phyloP scores from a whole-genome alignment of 805 yeast genomes.

The Hermanozyma aechmeae region DNA sequence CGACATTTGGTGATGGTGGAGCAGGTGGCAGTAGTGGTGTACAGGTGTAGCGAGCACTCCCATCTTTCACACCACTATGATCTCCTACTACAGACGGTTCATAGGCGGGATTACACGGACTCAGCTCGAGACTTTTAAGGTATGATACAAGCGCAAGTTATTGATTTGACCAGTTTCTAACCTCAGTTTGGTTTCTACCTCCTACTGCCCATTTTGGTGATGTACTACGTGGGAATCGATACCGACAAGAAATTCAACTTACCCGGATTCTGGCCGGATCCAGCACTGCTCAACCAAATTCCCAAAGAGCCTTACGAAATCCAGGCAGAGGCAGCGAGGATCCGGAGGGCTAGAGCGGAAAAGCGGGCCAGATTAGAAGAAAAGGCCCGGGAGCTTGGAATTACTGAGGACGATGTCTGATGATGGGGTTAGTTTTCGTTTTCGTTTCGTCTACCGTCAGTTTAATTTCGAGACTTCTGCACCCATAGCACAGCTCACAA shows the following conservation, averaged over 20 bases:
- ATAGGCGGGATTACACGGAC: slow-evolving; percentile 31
- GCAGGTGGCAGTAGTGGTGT: no score
- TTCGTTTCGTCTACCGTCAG: no score
- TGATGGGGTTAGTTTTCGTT: no score
- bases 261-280: slow-evolving; percentile 97
- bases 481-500: no score
- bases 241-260: slow-evolving; percentile 83
- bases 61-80: no score
- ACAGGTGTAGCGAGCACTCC: no score
- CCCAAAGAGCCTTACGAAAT: slow-evolving; percentile 92
- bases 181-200: slow-evolving; percentile 70
- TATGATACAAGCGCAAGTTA: no score
- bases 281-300: slow-evolving; percentile 78
- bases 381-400: slow-evolving; percentile 61
- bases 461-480: no score
- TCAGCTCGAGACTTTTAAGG: slow-evolving; percentile 35
- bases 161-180: no score
- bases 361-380: slow-evolving; percentile 68
- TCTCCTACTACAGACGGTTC: slow-evolving; percentile 18
- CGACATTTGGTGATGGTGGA: no score
- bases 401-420: slow-evolving; percentile 37
- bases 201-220: slow-evolving; percentile 78
- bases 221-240: slow-evolving; percentile 89
- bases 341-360: slow-evolving; percentile 65
- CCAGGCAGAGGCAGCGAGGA: slow-evolving; percentile 82